Conservation (phyloP, 805 yeast species). For the Yarrowia bubula region DNA sequence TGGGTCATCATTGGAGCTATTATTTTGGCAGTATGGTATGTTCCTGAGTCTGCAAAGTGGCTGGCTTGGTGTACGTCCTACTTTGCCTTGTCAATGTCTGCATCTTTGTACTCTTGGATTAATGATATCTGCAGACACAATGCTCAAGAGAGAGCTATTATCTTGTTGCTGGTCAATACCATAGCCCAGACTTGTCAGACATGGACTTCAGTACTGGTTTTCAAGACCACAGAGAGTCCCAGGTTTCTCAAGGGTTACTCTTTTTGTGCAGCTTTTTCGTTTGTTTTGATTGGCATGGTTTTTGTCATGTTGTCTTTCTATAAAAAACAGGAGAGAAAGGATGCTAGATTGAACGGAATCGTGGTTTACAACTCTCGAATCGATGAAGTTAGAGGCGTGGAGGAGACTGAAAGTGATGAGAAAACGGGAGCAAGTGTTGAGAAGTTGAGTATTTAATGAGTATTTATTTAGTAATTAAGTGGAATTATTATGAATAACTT, state of each 20-base stretch:
- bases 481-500: too few species aligned
- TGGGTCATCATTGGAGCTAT: conserved; percentile 53
- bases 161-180: conserved; percentile 51
- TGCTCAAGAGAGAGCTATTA: conserved; percentile 52
- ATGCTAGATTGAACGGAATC: conserved; percentile 51
- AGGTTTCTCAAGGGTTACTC: conserved; percentile 35
- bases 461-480: too few species aligned
- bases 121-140: conserved; percentile 57
- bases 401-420: not conserved
- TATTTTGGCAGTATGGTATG: conserved; percentile 55
- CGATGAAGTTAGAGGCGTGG: not conserved
- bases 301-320: conserved; percentile 47
- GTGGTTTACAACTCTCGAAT: not conserved
- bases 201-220: conserved; percentile 51
- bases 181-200: conserved; percentile 56
- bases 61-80: conserved; percentile 58
- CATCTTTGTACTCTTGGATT: conserved; percentile 58
- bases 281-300: conserved; percentile 31
- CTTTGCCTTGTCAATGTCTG: conserved; percentile 61
- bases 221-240: conserved; percentile 40
- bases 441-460: not conserved
- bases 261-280: conserved; percentile 33
- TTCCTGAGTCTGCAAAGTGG: conserved; percentile 56
- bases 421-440: not conserved
- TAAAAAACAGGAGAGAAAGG: conserved; percentile 50